These are phyloP conservation scores for Colletotrichum musicola DNA, from an alignment of 2,329 filamentous ascomycete genomes.

Conservation along the genomic window DNA sequence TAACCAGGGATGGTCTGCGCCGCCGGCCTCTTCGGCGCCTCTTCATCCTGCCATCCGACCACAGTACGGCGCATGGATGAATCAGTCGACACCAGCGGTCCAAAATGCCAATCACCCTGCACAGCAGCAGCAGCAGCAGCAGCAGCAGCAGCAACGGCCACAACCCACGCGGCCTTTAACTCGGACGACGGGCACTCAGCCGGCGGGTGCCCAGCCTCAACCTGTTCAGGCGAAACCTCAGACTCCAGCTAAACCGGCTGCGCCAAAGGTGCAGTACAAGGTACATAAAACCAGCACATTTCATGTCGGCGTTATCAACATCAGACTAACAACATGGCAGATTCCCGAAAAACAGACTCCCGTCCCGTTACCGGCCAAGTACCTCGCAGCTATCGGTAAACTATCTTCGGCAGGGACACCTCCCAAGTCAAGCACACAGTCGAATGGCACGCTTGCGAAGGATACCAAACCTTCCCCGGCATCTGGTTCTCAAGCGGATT, in stretches of 20 bases:
- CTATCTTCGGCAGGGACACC: constrained; percentile 42
- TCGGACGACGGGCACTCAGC: not conserved
- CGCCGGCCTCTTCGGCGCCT: constrained; percentile 40
- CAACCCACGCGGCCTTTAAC: not conserved
- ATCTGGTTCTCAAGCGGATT: not conserved
- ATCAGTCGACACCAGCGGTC: constrained; percentile 11
- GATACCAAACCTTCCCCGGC: not conserved
- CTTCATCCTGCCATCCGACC: constrained; percentile 55
- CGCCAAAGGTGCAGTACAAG: constrained; percentile 41
- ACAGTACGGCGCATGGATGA: constrained; percentile 43
- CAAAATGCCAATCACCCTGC: constrained; percentile 35
- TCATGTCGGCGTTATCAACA: not conserved
- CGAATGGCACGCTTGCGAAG: not conserved
- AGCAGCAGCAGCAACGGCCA: not conserved
- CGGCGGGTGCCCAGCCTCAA: not conserved
- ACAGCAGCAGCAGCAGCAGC: constrained; percentile 31
- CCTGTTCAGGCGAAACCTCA: constrained; percentile 16
- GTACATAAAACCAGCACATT: constrained; percentile 41
- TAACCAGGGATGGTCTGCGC: constrained; percentile 29
- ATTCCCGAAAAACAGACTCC: constrained; percentile 57
- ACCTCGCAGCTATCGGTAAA: constrained; percentile 55
- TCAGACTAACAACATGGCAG: constrained; percentile 45
- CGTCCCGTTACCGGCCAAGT: constrained; percentile 58
- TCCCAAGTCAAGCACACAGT: constrained; percentile 11
- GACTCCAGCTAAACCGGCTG: constrained; percentile 22